Evolutionary conservation across 2,329 filamentous ascomycete genomes (phyloP).

Genomic region (Hypoxylon sp.): DNA sequence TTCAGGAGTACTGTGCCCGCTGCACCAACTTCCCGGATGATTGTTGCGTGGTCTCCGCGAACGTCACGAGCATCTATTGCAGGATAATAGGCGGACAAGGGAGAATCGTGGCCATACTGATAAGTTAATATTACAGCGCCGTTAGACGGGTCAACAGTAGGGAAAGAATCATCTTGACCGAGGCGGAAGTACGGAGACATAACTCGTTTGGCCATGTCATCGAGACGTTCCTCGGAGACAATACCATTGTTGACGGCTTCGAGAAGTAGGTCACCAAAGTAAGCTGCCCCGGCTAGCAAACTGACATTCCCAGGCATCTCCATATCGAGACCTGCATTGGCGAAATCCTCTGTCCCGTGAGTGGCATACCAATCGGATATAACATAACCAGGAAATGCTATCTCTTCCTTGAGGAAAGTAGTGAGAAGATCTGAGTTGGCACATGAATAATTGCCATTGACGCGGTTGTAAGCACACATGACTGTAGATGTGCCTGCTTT

Average conservation of each 20-base stretch:
- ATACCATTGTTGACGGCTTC: conserved; percentile 81
- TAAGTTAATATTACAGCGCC: conserved; percentile 34
- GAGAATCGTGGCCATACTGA: conserved; percentile 42
- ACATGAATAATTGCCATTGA: conserved; percentile 68
- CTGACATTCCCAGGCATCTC: conserved; percentile 59
- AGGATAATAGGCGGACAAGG: neutral
- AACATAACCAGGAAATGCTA: conserved; percentile 76
- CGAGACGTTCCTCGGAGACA: conserved; percentile 77
- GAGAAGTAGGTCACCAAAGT: conserved; percentile 78
- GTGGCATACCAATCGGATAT: conserved; percentile 88
- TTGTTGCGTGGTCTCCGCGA: conserved; percentile 72
- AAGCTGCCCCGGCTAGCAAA: conserved; percentile 60
- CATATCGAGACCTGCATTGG: conserved; percentile 80
- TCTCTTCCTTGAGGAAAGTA: conserved; percentile 72
- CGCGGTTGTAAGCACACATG: conserved; percentile 74
- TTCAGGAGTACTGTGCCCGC: conserved; percentile 84
- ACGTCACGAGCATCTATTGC: conserved; percentile 69
- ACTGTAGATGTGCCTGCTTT: conserved; percentile 55
- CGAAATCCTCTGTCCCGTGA: conserved; percentile 77
- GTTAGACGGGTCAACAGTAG: conserved; percentile 72
- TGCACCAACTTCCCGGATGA: conserved; percentile 78
- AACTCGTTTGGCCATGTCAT: conserved; percentile 86
- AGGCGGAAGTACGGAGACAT: conserved; percentile 89
- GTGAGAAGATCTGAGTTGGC: conserved; percentile 76
- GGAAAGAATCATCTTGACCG: conserved; percentile 75